Base-by-base conservation (phyloP, 257 asterid species). In the Cinchona pubescens region DNA sequence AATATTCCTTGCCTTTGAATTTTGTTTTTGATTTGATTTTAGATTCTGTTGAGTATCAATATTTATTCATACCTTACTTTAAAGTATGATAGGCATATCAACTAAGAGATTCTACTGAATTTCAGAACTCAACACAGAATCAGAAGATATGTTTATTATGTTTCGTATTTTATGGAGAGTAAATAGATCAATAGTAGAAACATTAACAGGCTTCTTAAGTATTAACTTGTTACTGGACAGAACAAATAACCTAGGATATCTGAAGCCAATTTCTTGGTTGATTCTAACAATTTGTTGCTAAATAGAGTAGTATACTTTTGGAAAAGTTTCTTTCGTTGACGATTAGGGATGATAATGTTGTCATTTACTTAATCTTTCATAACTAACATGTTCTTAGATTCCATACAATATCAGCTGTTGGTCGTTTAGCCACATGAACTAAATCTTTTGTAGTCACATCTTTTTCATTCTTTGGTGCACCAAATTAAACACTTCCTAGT, bases 261-360 rank as follows among this genome's bases (percentile, higher is more conserved):
- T 43, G 25, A 68, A 68, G 38, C 72, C 38, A 27, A 16, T 43
- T 43, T 43, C 45, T 65, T 38, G 5, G 34, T 42, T 21, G 30
- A 13, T 42, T 67, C 35, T 25, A 34, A 49, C n/a, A 60, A 53
- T 71, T 12, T 71, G n/a, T 56, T 71, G 75, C 38, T 35, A 19
- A 51, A 35, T 35, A 51, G 64, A 30, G 49, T 49, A 6, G 0
- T 18, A 18, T 49, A 49, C 56, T 49, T 46, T 3, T 49, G n/a
- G 6, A 0, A 38, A 49, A 19, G 18, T 15, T 15, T 49, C 56
- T 16, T 18, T 18, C 9, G 18, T 49, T 49, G 56, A 18, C 56
- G 19, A 15, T 49, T 49, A 49, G 7, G 16, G 56, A 16, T 18
- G 23, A 49, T 49, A 49, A 16, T 9, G 2, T 49, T 49, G n/a